Base-by-base conservation (phyloP, 305 asterid species). In the Fraxinus latifolia region DNA sequence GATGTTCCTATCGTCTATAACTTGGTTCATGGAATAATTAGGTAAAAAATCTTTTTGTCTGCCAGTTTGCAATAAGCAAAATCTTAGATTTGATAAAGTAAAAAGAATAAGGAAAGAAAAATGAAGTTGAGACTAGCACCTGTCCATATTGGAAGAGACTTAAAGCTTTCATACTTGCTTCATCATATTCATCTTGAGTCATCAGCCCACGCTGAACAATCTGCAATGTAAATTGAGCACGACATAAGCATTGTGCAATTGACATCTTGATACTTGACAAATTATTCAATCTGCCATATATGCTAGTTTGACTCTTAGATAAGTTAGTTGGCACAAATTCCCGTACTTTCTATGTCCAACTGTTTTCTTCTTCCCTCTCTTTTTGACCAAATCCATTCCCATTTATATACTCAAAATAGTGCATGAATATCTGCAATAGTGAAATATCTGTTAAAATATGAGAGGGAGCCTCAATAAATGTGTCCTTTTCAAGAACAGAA, bases 111-210 rank as follows among this genome's bases (percentile, higher is more conserved):
- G 32, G 53, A 74, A 82, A 82, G 71, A 74, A 4, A 62, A 77
- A 42, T 27, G 29, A 80, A 60, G 76, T 68, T 50, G 53, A 74
- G 11, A 67, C 0, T 23, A 70, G 82, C 85, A 93, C 99, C 98
- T 95, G 97, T 71, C 99, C 99, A 78, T 85, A 95, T 70, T 93
- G 93, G 27, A 95, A 95, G 82, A 95, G 89, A 81, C 89, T 80
- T 77, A 93, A 85, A 82, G 99, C 97, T 84, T 91, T 97, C 77
- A 82, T 86, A 81, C 99, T 94, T 77, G 92, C 97, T 88, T 89
- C 90, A 79, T 88, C 86, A 82, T 86, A 95, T 80, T 95, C 97
- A 71, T 91, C 94, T 87, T 84, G 91, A 83, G 90, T 86, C 97
- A 95, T 95, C 84, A 94, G 89, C 80, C 97, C 94, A 7, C 74